These are phyloP conservation scores for Talaromyces sp. DNA, from an alignment of 2,329 filamentous ascomycete genomes.

Conservation along the genomic window DNA sequence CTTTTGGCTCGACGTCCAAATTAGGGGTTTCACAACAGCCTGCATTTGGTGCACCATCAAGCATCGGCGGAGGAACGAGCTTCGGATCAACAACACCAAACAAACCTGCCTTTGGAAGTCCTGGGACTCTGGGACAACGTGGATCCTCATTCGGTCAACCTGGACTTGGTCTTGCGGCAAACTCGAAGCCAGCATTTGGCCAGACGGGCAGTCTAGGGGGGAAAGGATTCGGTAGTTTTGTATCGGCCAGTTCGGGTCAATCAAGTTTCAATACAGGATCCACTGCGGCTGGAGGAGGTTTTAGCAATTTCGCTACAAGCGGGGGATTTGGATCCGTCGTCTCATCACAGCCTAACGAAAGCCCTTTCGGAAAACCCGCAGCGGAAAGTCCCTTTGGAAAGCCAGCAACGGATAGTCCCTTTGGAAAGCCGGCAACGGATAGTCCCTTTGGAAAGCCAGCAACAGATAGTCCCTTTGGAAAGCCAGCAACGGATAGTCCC, in stretches of 20 bases:
- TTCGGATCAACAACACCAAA: slow-evolving; percentile 30
- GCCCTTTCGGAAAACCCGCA: slow-evolving; percentile 23
- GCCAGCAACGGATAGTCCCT: slow-evolving; percentile 23
- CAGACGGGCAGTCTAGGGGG: slow-evolving; percentile 22
- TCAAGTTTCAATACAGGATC: slow-evolving; percentile 9
- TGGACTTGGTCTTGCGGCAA: slow-evolving; percentile 26
- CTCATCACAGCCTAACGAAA: slow-evolving; percentile 16
- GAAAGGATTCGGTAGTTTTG: slow-evolving; percentile 19
- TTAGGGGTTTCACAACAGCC: slow-evolving; percentile 23
- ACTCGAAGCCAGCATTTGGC: slow-evolving; percentile 27
- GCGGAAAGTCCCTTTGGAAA: slow-evolving; percentile 29
- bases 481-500: slow-evolving; percentile 23
- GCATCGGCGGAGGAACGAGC: slow-evolving; percentile 21
- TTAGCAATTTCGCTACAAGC: slow-evolving; percentile 22
- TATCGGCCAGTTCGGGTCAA: slow-evolving; percentile 15
- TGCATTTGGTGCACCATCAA: slow-evolving; percentile 28
- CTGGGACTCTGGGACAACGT: slow-evolving; percentile 32
- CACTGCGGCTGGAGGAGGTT: slow-evolving; percentile 10
- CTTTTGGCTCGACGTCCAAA: slow-evolving; percentile 29
- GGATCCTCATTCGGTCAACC: slow-evolving; percentile 34
- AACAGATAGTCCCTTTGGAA: slow-evolving; percentile 27
- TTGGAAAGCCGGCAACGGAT: slow-evolving; percentile 25
- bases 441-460: slow-evolving; percentile 28
- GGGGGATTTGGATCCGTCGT: slow-evolving; percentile 39
- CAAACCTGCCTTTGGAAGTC: slow-evolving; percentile 32